Evolutionary conservation across 768 basidiomycete genomes (phyloP), one percentile per base, ranked within the genome.

Genomic region (Heimioporus sp.): DNA sequence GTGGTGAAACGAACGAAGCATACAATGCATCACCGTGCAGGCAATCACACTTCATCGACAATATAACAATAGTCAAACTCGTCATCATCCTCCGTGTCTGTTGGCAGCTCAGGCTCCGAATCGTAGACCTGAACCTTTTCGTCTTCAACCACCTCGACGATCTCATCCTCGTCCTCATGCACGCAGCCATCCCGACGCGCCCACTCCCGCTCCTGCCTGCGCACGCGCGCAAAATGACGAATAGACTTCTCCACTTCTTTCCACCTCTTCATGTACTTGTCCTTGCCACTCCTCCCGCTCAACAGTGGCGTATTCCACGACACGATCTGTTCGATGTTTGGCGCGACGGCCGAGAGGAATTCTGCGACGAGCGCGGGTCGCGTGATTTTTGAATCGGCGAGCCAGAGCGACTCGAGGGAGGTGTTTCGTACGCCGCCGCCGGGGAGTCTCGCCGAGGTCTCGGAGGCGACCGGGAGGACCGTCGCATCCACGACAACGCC

Each of bases 301-400:
- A 67, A 43, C 45, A 67, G 36, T 2, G 63, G 63, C 43, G 65
- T 66, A 9, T 66, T 69, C 66, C 66, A 67, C 37, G 66, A 65
- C 9, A 37, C 54, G 48, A 65, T 63, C 43, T 67, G 63, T 30
- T 61, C 63, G 4, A 69, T 5, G 4, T 69, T 69, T 2, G 66
- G 66, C 1, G 64, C 68, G 21, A 67, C 56, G 0, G 68, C 59
- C 17, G 66, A 69, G 20, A 67, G 11, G 30, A 65, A 67, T 10
- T 65, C 48, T 0, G 66, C 66, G 21, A 67, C 66, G 44, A 67
- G 56, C 13, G 40, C 20, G 0, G 67, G 55, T 5, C 59, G 65
- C 0, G 66, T 69, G 43, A 67, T 67, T 16, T 46, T 42, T 5
- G 65, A 65, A 15, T 65, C 55, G 30, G 67, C 58, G 16, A 67